Conservation (phyloP, 371 early-diverging fungal species). For the Mucor velutinosus region DNA sequence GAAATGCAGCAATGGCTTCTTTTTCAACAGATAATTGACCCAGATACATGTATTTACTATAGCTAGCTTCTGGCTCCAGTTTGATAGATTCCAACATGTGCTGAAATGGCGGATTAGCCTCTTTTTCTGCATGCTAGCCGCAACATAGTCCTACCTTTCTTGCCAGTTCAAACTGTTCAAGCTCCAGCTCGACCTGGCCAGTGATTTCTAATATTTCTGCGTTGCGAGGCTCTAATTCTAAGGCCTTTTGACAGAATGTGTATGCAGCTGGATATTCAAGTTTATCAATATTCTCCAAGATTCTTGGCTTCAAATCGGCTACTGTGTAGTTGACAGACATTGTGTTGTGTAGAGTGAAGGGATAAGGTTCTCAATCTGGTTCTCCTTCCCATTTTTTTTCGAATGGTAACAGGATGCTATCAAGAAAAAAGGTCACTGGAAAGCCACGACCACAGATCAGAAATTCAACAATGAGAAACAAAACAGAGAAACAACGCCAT, state of each 20-base stretch:
- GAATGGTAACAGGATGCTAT: neutral
- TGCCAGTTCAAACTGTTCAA: slow-evolving; percentile 70
- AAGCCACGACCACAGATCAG: neutral
- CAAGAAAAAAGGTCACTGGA: neutral
- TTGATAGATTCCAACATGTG: slow-evolving; percentile 71
- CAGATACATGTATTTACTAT: slow-evolving; percentile 86
- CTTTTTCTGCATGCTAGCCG: neutral
- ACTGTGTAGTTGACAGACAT: slow-evolving; percentile 49
- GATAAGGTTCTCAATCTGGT: neutral
- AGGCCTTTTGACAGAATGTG: slow-evolving; percentile 70
- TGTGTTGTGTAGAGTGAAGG: neutral
- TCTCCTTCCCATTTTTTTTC: neutral
- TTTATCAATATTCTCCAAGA: slow-evolving; percentile 77
- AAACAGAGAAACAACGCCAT: neutral
- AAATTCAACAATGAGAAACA: neutral
- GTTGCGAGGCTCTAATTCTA: slow-evolving; percentile 66
- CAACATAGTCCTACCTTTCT: slow-evolving; percentile 49
- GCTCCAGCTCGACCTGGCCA: slow-evolving; percentile 77
- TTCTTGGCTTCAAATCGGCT: slow-evolving; percentile 64
- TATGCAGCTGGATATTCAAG: slow-evolving; percentile 76
- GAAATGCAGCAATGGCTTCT: slow-evolving; percentile 79
- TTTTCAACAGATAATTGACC: slow-evolving; percentile 83
- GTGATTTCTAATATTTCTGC: slow-evolving; percentile 70
- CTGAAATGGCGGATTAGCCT: slow-evolving; percentile 26
- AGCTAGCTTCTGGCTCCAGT: slow-evolving; percentile 69